A percentile compares a stretch with the other conserved stretches of the same genome.
These are phyloP conservation scores for Boletus sp. DNA, from an alignment of 768 basidiomycete species.

Conservation along the genomic window DNA sequence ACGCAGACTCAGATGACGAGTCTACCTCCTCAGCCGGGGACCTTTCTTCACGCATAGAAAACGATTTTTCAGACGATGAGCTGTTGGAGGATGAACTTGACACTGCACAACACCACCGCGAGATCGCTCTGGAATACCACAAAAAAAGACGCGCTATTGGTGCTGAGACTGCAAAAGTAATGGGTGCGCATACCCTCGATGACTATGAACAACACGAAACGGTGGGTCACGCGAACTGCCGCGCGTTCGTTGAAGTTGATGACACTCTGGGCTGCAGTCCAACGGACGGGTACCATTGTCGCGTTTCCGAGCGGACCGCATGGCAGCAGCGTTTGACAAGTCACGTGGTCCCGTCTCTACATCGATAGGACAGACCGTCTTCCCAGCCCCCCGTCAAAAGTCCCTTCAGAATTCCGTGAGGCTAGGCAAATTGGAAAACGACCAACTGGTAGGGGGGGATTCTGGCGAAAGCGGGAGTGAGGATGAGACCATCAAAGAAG, in stretches of 20 bases:
- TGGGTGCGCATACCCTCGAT: constrained; percentile 46
- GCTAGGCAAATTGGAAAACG: constrained; percentile 53
- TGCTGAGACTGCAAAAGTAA: constrained; percentile 47
- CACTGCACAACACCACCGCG: constrained; percentile 65
- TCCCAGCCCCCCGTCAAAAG: constrained; percentile 43
- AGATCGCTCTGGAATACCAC: constrained; percentile 70
- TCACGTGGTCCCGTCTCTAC: constrained; percentile 34
- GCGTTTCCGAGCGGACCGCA: constrained; percentile 58
- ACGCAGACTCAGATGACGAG: constrained; percentile 68
- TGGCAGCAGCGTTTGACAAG: constrained; percentile 48
- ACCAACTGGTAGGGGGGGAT: constrained; percentile 48
- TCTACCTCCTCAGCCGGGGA: constrained; percentile 38
- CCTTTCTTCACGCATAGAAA: constrained; percentile 34
- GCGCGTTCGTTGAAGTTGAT: constrained; percentile 3
- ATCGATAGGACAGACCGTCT: constrained; percentile 41
- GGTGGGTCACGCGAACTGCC: constrained; percentile 30
- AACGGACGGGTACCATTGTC: constrained; percentile 53
- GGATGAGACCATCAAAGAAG: constrained; percentile 45
- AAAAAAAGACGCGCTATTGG: constrained; percentile 57
- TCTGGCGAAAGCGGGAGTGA: constrained; percentile 55
- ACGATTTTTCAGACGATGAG: constrained; percentile 35
- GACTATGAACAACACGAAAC: constrained; percentile 43
- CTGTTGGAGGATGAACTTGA: constrained; percentile 50
- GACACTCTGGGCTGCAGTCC: constrained; percentile 25
- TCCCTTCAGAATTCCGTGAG: constrained; percentile 52